Base-by-base conservation (phyloP, 2,329 filamentous ascomycete genomes). In the Diaporthe sp. region DNA sequence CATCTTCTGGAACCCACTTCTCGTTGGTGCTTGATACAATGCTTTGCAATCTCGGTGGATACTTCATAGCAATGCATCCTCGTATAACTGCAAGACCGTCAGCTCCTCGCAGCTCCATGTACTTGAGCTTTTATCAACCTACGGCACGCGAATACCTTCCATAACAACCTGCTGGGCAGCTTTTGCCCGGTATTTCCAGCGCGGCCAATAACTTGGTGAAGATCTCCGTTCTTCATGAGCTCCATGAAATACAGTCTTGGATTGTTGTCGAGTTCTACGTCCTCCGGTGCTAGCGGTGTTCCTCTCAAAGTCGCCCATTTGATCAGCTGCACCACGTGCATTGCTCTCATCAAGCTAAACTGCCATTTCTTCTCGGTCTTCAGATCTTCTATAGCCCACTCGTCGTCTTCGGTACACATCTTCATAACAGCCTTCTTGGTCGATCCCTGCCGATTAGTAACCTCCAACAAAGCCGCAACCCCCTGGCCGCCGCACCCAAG, bases 111-210 rank as follows among this genome's bases (percentile, higher is more conserved):
- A 0, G 5, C 3, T 1, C 2, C 31, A 37, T 22, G 31, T 1
- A n/a, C 22, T n/a, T 20, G 22, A n/a, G 3, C 2, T 4, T 9
- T 1, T n/a, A 25, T 28, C 13, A 15, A 37, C 63, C 44, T 20
- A 67, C 63, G 28, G 63, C 63, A 67, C 3, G 63, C 63, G 20
- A 67, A 67, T 2, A 49, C 34, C 63, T 67, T 67, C 63, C 63
- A 67, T 2, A 67, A 49, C 20, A 67, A 34, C 17, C 28, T n/a
- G 10, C 44, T 67, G 6, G 63, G 63, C 2, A 67, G 28, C 25
- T 67, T 67, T 3, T 51, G 10, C 12, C 28, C 22, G 1, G 2
- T 67, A 2, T 49, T 67, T 17, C 63, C 42, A 1, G 44, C 63
- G 0, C 63, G 10, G 5, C 63, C 63, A 22, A 67, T 67, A 2